Conservation (phyloP, 371 early-diverging fungal genomes). For the Chytridiales sp. region DNA sequence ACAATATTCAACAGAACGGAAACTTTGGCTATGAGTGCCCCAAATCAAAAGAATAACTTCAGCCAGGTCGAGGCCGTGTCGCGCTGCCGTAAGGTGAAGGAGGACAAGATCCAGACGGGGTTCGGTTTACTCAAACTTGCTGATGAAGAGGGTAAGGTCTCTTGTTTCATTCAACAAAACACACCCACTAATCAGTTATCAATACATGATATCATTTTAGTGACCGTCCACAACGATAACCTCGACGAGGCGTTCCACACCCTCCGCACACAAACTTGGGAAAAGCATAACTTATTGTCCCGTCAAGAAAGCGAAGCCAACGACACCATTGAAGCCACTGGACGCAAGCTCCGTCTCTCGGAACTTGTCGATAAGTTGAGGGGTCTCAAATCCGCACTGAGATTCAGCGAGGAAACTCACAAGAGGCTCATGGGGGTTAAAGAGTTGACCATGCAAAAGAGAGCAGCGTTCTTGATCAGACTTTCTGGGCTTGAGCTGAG, state of each 20-base stretch:
- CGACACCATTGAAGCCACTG: neutral
- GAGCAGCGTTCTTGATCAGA: slow-evolving; percentile 20
- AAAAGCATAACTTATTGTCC: slow-evolving; percentile 1
- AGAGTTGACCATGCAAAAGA: slow-evolving; percentile 17
- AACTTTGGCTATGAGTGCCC: too few relatives aligned
- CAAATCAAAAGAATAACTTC: neutral
- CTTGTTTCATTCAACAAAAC: too few relatives aligned
- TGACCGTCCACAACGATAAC: slow-evolving; percentile 14
- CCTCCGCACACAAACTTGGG: slow-evolving; percentile 3
- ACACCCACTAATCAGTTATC: too few relatives aligned
- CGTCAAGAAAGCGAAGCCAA: slow-evolving; percentile 7
- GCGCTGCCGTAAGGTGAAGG: slow-evolving; percentile 17
- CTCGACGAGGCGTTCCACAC: slow-evolving; percentile 10
- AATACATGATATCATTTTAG: too few relatives aligned
- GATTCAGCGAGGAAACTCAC: slow-evolving; percentile 24
- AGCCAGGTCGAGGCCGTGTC: slow-evolving; percentile 9
- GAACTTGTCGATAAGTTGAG: slow-evolving; percentile 20
- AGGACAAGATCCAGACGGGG: slow-evolving; percentile 20
- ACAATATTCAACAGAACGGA: too few relatives aligned
- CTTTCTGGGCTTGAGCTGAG: slow-evolving; percentile 17
- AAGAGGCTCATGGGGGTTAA: slow-evolving; percentile 20
- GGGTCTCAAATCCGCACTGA: slow-evolving; percentile 2
- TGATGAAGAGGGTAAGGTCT: slow-evolving; percentile 28
- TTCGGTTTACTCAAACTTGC: slow-evolving; percentile 16
- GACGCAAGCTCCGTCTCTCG: slow-evolving; percentile 16